Base-by-base conservation (phyloP, 1,284 basidiomycete genomes). In the Grifola frondosa region DNA sequence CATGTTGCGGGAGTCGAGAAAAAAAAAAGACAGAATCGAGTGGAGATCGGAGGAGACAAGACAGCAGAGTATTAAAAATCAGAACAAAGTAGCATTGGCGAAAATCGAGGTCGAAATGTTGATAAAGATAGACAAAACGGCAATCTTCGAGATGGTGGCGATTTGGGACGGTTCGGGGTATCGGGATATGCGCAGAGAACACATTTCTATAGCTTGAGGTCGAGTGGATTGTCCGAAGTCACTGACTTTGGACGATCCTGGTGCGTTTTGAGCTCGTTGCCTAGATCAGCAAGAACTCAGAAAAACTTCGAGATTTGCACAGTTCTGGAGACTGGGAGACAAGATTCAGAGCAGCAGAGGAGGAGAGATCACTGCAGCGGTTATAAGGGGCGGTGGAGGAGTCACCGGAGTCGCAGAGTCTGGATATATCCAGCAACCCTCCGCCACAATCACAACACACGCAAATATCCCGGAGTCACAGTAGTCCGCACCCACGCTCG, bases 1-100 rank as follows among this genome's bases (percentile, higher is more conserved):
- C 77, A 85, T 67, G 42, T 52, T 49, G 45, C 50, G n/a, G n/a
- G n/a, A 52, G 49, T 53, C 49, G 44, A 31, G 32, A 38, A 42
- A 17, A 43, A 33, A 32, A 46, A 46, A 17, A 33, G 48, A 52
- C 42, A 43, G 38, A 40, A 40, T 39, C 34, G 57, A 63, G 57
- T 50, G 46, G 59, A 41, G 47, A 49, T 57, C 38, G 44, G 40
- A 37, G 39, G 41, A 44, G 30, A 40, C n/a, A 46, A 49, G 36
- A 39, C 45, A 44, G 42, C 37, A 38, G 40, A 37, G 13, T 39
- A 52, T 55, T 50, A 56, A 45, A 47, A 51, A 49, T 60, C 48
- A 59, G 43, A 53, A 49, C 50, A 56, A 49, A 45, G 39, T 54
- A 54, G 57, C 63, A 65, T 65, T 36, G 48, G 52, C 45, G 30